These are phyloP conservation scores for Scutellaria galericulata DNA, from an alignment of 257 asterid genomes.

Conservation along the genomic window DNA sequence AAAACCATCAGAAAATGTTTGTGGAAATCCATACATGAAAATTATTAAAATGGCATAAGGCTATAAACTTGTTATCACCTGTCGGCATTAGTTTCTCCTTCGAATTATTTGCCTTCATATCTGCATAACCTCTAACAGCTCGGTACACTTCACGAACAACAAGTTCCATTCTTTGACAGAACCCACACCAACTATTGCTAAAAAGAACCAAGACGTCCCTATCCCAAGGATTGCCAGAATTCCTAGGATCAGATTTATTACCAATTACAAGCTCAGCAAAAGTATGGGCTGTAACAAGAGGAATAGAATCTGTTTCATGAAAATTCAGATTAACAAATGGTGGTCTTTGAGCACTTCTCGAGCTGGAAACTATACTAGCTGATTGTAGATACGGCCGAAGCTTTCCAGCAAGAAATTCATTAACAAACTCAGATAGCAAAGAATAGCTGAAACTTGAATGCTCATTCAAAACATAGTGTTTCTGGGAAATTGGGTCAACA, in stretches of 20 bases:
- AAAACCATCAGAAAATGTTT: conserved; percentile 10
- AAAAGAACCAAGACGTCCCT: conserved; percentile 79
- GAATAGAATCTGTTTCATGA: conserved; percentile 83
- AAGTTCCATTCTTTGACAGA: conserved; percentile 95
- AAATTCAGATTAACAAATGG: conserved; percentile 94
- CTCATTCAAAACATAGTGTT: conserved; percentile 66
- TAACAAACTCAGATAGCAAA: conserved; percentile 59
- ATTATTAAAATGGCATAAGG: conserved; percentile 29
- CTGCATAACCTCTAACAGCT: conserved; percentile 61
- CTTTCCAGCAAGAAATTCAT: conserved; percentile 62
- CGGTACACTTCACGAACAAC: conserved; percentile 91
- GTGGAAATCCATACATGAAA: neutral
- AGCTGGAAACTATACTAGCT: conserved; percentile 49
- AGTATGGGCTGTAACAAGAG: conserved; percentile 62
- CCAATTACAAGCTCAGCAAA: conserved; percentile 74
- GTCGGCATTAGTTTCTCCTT: conserved; percentile 47
- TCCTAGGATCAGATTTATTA: conserved; percentile 54
- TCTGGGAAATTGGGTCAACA: conserved; percentile 63
- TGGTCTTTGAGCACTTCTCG: conserved; percentile 64
- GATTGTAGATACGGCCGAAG: conserved; percentile 78
- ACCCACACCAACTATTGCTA: conserved; percentile 90
- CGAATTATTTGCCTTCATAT: conserved; percentile 49
- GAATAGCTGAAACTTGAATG: conserved; percentile 51
- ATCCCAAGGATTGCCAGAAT: conserved; percentile 51
- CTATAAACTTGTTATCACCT: conserved; percentile 53